Percentiles rank a stretch among this genome's conserved stretches.
Conservation (phyloP, 108 stramenopile genomes). For the Cyclostephanos tholiformis region DNA sequence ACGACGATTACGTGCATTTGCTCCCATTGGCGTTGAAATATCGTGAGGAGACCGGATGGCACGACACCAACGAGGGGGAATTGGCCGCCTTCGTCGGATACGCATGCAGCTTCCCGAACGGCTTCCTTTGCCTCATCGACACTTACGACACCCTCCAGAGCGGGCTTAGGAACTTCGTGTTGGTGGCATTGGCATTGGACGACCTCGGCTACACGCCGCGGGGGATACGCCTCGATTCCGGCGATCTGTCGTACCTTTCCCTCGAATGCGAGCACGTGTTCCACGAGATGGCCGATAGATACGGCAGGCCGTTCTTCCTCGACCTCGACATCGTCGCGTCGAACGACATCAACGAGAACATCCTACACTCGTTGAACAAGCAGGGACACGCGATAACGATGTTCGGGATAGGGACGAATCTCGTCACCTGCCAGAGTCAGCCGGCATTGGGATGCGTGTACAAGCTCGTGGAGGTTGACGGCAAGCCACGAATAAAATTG, state of each 20-base stretch:
- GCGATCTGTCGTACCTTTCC: conserved; percentile 92
- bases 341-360: conserved; percentile 97
- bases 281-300: conserved; percentile 48
- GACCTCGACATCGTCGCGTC: conserved; percentile 89
- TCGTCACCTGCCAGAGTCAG: conserved; percentile 99
- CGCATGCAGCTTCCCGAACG: conserved; percentile 91
- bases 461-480: conserved; percentile 90
- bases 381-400: conserved; percentile 92
- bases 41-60: conserved; percentile 50
- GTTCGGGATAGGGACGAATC: conserved; percentile 97
- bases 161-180: conserved; percentile 92
- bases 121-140: conserved; percentile 95
- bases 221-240: conserved; percentile 95
- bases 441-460: conserved; percentile 99
- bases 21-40: conserved; percentile 62
- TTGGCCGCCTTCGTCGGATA: conserved; percentile 97
- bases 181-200: conserved; percentile 88
- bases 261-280: conserved; percentile 63
- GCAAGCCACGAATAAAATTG: conserved; percentile 92
- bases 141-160: conserved; percentile 96
- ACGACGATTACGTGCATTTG: conserved; percentile 37
- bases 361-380: conserved; percentile 67
- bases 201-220: conserved; percentile 88
- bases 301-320: conserved; percentile 57
- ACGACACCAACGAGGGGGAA: conserved; percentile 90